Base-by-base conservation (phyloP, 2,329 filamentous ascomycete genomes). In the Sclerotinia minor region DNA sequence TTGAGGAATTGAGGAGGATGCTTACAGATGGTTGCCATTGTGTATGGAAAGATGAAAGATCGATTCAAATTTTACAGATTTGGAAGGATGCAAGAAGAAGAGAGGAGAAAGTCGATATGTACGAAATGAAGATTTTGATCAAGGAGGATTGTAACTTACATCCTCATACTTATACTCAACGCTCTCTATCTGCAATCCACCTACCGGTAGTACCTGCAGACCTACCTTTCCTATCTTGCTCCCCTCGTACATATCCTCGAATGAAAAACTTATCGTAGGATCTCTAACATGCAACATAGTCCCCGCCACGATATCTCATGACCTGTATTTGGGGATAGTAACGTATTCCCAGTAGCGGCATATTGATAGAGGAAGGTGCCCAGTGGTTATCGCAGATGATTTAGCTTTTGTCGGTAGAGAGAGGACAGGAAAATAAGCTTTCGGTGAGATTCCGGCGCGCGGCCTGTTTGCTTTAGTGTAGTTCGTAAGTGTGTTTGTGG, bases 1-100 rank as follows among this genome's bases (percentile, higher is more conserved):
- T 44, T 6, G 54, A 38, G 50, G 24, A 24, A 1, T 13, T 1
- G 7, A 8, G 29, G 13, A 50, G 26, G 19, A 24, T 21, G 19
- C 45, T 44, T 41, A 66, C 64, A 66, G 44, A 66, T 66, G 32
- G 64, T 66, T 41, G 64, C 45, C 64, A 66, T 66, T 45, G 17
- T 66, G 21, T 4, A 17, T 29, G 5, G n/a, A 6, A 6, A 38
- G 11, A 41, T 49, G 9, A 2, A 2, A 38, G 11, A 41, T 49
- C 19, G 2, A 4, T 35, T 35, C 29, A 61, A n/a, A 13, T 5
- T 50, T 50, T 38, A 29, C 21, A 57, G 38, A 65, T 44, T 49
- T 44, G 7, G 49, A 52, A 44, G n/a, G 26, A 44, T 19, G 15
- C n/a, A 44, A 3, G n/a, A 53, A 9, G 21, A n/a, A 2, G 4